Evolutionary conservation across 2,329 filamentous ascomycete genomes (phyloP).

Genomic region (Cladosporium sp.): DNA sequence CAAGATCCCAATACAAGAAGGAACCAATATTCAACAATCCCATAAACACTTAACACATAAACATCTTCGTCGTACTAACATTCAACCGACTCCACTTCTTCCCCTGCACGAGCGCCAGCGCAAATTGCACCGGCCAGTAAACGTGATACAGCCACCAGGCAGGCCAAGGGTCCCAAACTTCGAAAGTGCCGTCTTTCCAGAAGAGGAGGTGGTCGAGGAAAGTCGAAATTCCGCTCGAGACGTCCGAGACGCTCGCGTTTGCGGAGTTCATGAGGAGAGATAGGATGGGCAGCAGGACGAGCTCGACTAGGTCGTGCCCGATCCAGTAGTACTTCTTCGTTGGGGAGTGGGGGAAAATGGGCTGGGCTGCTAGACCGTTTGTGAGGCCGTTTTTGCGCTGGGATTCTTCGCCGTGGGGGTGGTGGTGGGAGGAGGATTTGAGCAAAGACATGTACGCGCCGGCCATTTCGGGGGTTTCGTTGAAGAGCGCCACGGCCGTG

Average conservation of each 20-base stretch:
- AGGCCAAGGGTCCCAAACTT: conserved; percentile 47
- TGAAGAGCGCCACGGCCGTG: conserved; percentile 62
- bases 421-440: conserved; percentile 17
- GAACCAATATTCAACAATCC: no score
- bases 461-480: conserved; percentile 39
- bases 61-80: conserved; percentile 62
- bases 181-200: conserved; percentile 50
- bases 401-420: neutral
- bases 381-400: conserved; percentile 18
- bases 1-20: no score
- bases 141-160: conserved; percentile 51
- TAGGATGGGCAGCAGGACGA: conserved; percentile 47
- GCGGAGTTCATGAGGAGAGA: conserved; percentile 32
- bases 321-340: conserved; percentile 56
- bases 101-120: conserved; percentile 41
- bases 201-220: conserved; percentile 40
- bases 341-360: conserved; percentile 18
- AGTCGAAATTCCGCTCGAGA: conserved; percentile 24
- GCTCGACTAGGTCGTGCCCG: conserved; percentile 59
- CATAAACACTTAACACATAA: conserved; percentile 33
- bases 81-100: conserved; percentile 62
- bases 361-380: conserved; percentile 22
- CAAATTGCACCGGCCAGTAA: conserved; percentile 52
- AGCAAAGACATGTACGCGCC: conserved; percentile 52
- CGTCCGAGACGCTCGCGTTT: conserved; percentile 22